phyloP scores from a whole-genome alignment of 2,329 filamentous ascomycete genomes.

The Pseudogymnoascus pannorum region DNA sequence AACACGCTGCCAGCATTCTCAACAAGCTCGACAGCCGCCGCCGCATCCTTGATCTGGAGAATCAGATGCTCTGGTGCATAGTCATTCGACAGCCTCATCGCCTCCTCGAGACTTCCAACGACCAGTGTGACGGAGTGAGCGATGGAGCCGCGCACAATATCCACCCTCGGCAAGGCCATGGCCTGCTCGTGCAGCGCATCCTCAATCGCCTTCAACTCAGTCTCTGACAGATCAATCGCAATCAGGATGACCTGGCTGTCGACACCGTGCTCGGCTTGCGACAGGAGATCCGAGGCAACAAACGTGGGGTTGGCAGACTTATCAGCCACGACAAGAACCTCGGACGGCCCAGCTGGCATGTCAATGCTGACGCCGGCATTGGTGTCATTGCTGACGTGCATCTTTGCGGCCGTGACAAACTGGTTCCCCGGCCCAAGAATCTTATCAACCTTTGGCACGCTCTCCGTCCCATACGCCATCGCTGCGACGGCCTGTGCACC shows the following conservation, averaged over 20 bases:
- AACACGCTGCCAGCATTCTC: slow-evolving; percentile 96
- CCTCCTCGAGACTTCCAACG: slow-evolving; percentile 62
- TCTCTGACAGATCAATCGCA: slow-evolving; percentile 68
- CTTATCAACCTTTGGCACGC: slow-evolving; percentile 94
- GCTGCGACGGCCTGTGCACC: slow-evolving; percentile 94
- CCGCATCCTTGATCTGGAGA: slow-evolving; percentile 74
- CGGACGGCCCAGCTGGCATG: slow-evolving; percentile 95
- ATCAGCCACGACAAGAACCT: slow-evolving; percentile 94
- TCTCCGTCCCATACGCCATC: slow-evolving; percentile 95
- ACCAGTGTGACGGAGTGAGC: slow-evolving; percentile 84
- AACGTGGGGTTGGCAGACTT: slow-evolving; percentile 83
- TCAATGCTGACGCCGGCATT: slow-evolving; percentile 93
- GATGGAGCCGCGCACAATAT: slow-evolving; percentile 87
- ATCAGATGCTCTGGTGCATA: slow-evolving; percentile 98
- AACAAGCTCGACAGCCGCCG: slow-evolving; percentile 66
- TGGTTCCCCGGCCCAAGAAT: slow-evolving; percentile 96
- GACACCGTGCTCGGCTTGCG: slow-evolving; percentile 92
- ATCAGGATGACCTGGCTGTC: slow-evolving; percentile 94
- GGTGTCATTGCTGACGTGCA: slow-evolving; percentile 96
- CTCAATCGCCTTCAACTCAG: slow-evolving; percentile 74
- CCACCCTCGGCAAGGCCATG: slow-evolving; percentile 76
- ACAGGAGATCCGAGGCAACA: slow-evolving; percentile 88
- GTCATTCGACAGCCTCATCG: slow-evolving; percentile 77
- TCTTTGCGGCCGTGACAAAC: slow-evolving; percentile 97
- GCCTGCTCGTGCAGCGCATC: slow-evolving; percentile 87